A percentile compares a stretch with the other conserved stretches of the same genome.
Evolutionary conservation across 495 filamentous ascomycete genomes (phyloP).

Genomic region (Barbatosphaeria neglecta): DNA sequence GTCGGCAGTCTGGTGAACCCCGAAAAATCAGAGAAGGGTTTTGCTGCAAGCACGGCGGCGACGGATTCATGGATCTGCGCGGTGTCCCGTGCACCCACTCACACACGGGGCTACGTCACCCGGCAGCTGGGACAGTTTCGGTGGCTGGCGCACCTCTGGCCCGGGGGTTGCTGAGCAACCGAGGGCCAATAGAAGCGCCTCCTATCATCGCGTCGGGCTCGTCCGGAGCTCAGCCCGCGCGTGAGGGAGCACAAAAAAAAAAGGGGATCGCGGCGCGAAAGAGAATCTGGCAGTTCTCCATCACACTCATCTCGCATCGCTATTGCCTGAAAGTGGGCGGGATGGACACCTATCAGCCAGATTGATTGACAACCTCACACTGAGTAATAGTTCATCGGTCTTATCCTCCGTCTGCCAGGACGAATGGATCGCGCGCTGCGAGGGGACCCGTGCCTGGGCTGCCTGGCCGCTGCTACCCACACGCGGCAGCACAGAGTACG

Average conservation of each 20-base stretch:
- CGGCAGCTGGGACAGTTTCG: background rate
- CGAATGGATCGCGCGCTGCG: background rate
- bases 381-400: background rate
- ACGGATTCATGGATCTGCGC: background rate
- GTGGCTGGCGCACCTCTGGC: background rate
- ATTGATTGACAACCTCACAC: background rate
- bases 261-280: background rate
- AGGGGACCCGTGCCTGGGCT: too few species aligned
- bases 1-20: too few species aligned
- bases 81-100: background rate
- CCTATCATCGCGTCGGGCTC: too few species aligned
- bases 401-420: background rate
- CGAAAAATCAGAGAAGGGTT: background rate
- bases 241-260: background rate
- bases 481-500: background rate
- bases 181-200: background rate
- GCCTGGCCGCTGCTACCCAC: background rate
- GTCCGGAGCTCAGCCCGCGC: too few species aligned
- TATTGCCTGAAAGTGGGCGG: background rate
- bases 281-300: background rate
- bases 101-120: background rate
- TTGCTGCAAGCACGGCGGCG: background rate
- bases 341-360: background rate
- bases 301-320: background rate
- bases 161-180: background rate